phyloP scores from a whole-genome alignment of 352 stramenopile genomes.

The Pythium phragmiticola region DNA sequence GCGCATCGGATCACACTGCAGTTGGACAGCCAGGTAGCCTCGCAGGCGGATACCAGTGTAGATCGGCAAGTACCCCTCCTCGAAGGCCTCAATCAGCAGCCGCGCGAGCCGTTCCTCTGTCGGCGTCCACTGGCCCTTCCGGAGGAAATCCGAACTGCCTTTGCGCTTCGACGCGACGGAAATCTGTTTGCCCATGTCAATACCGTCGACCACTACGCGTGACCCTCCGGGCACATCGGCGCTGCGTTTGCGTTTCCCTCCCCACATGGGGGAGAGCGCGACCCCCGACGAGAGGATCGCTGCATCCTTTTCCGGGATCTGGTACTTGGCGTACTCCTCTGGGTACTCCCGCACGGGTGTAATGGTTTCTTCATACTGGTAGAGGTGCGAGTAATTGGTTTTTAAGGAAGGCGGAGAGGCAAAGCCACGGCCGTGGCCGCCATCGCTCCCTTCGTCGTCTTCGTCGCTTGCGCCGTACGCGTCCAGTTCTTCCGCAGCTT shows the following conservation, averaged over 20 bases:
- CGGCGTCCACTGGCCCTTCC: conserved; percentile 73
- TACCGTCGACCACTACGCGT: conserved; percentile 16
- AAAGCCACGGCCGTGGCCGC: not conserved
- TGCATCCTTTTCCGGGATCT: conserved; percentile 23
- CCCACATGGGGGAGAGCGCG: conserved; percentile 6
- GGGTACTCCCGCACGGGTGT: conserved; percentile 29
- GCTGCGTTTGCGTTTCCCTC: conserved; percentile 40
- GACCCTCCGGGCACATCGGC: not conserved
- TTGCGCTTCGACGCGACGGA: conserved; percentile 40
- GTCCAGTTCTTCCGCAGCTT: conserved; percentile 13
- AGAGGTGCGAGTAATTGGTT: not conserved
- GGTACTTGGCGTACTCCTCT: conserved; percentile 27
- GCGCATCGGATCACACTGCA: conserved; percentile 81
- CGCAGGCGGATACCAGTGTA: conserved; percentile 73
- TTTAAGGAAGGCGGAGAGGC: not conserved
- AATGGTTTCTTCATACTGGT: conserved; percentile 4
- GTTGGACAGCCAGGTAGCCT: conserved; percentile 70
- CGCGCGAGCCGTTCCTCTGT: conserved; percentile 62
- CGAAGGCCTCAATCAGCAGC: conserved; percentile 67
- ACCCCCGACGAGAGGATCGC: conserved; percentile 6
- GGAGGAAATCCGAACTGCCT: conserved; percentile 58
- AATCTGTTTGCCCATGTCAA: conserved; percentile 21
- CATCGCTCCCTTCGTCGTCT: conserved; percentile 3
- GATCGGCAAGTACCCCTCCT: conserved; percentile 69
- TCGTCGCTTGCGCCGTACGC: conserved; percentile 2